Base-by-base conservation (phyloP, 169 alveolate species). In the Amoebophrya sp. region DNA sequence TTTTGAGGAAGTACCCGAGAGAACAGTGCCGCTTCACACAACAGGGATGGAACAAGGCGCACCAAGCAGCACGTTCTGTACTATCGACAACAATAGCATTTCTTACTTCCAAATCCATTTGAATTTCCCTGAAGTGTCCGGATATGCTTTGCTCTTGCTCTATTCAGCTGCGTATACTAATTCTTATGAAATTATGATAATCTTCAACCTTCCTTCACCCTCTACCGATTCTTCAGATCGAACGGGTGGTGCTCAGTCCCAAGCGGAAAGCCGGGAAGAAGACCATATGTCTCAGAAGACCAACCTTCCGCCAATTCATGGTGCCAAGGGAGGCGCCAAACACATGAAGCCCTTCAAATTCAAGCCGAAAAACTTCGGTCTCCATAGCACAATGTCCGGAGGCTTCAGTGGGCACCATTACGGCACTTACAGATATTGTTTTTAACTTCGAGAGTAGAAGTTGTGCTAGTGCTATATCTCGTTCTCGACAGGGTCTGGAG, bases 1-100 rank as follows among this genome's bases (percentile, higher is more conserved):
- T 36, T 65, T 65, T 36, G 83, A 65, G 26, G 83, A 65, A 36
- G 83, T 65, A 6, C 83, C 83, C 18, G 83, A 65, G 83, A 1
- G 83, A 1, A 65, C 83, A 36, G 83, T 12, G 83, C 33, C 83
- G 26, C 36, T 6, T 1, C 12, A 65, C 83, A 65, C 83, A 36
- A 65, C 18, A 1, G n/a, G 83, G 39, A 47, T 47, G 29, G 65
- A 47, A 18, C 83, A 65, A 26, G 33, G n/a, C n/a, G n/a, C 33
- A 65, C 83, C 83, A 10, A 65, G 39, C 10, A 65, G 83, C 83
- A 65, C 83, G 1, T 65, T 65, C 83, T 65, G 83, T 65, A 65
- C 26, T 47, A 6, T n/a, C n/a, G n/a, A n/a, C n/a, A n/a, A n/a
- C n/a, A n/a, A n/a, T n/a, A n/a, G n/a, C n/a, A n/a, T n/a, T n/a